phyloP scores from a whole-genome alignment of 805 yeast genomes.

The Kregervanrija delftensis region DNA sequence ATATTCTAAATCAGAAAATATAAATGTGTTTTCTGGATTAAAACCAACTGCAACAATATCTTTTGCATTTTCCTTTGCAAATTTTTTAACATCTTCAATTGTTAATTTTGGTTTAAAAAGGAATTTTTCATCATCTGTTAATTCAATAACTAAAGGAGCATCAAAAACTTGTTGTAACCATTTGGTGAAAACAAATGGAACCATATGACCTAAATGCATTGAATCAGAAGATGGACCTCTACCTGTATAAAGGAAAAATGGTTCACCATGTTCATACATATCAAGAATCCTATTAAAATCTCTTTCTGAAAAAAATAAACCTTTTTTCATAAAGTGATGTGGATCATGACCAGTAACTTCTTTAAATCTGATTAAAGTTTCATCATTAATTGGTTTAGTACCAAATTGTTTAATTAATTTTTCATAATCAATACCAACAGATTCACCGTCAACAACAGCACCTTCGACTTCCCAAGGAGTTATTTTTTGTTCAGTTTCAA shows the following conservation, averaged over 20 bases:
- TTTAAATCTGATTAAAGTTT: slow-evolving; percentile 68
- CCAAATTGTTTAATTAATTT: slow-evolving; percentile 85
- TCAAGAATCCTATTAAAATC: slow-evolving; percentile 74
- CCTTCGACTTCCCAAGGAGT: slow-evolving; percentile 99
- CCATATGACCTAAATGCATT: slow-evolving; percentile 95
- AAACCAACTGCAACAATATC: slow-evolving; percentile 94
- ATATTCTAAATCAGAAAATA: slow-evolving; percentile 86
- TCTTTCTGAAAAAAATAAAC: slow-evolving; percentile 88
- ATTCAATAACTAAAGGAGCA: slow-evolving; percentile 86
- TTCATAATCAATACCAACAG: slow-evolving; percentile 89
- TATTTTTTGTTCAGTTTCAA: slow-evolving; percentile 44
- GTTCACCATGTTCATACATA: slow-evolving; percentile 89
- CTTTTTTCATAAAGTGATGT: slow-evolving; percentile 84
- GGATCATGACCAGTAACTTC: slow-evolving; percentile 85
- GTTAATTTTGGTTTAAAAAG: slow-evolving; percentile 86
- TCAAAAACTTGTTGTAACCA: slow-evolving; percentile 98
- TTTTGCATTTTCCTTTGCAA: slow-evolving; percentile 76
- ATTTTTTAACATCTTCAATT: slow-evolving; percentile 78
- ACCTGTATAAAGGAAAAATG: slow-evolving; percentile 93
- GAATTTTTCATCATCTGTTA: slow-evolving; percentile 96
- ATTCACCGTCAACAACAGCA: slow-evolving; percentile 89
- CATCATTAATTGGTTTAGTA: slow-evolving; percentile 62
- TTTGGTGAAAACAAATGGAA: slow-evolving; percentile 91
- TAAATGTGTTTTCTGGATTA: slow-evolving; percentile 89
- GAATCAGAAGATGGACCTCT: slow-evolving; percentile 94